phyloP scores from a whole-genome alignment of 2,329 filamentous ascomycete genomes.

The Paecilomyces dactylethromorphus region DNA sequence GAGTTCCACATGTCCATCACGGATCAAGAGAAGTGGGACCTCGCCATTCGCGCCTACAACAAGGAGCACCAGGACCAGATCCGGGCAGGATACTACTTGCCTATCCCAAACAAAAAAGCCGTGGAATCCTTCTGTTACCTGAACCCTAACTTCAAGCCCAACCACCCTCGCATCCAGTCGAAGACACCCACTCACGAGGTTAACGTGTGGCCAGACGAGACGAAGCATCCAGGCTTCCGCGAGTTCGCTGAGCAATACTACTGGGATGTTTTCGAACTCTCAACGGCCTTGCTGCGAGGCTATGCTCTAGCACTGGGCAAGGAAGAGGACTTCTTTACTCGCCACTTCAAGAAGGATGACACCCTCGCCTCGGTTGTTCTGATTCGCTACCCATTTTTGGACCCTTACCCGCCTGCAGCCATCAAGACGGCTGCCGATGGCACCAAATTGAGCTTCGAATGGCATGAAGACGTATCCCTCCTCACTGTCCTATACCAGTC shows the following conservation, averaged over 20 bases:
- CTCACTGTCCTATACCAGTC: background rate
- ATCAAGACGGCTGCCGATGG: background rate
- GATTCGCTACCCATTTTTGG: background rate
- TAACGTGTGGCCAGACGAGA: background rate
- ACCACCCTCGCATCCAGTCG: background rate
- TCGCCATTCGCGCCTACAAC: background rate
- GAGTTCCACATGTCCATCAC: conserved; percentile 1
- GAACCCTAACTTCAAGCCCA: background rate
- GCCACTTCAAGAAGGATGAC: background rate
- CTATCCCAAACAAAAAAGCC: background rate
- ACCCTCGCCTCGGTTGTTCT: conserved; percentile 1
- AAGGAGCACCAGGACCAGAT: background rate
- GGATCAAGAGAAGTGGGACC: background rate
- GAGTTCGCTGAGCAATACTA: background rate
- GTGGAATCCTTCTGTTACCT: background rate
- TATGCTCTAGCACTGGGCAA: background rate
- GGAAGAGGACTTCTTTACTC: background rate
- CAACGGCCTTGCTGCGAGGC: background rate
- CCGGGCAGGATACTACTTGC: background rate
- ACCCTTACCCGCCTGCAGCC: background rate
- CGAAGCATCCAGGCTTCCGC: background rate
- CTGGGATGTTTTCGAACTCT: background rate
- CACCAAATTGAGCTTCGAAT: conserved; percentile 1
- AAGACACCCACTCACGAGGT: background rate
- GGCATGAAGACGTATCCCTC: conserved; percentile 1